phyloP scores from a whole-genome alignment of 192 early-diverging fungal species.

The Helicostylum pulchrum region DNA sequence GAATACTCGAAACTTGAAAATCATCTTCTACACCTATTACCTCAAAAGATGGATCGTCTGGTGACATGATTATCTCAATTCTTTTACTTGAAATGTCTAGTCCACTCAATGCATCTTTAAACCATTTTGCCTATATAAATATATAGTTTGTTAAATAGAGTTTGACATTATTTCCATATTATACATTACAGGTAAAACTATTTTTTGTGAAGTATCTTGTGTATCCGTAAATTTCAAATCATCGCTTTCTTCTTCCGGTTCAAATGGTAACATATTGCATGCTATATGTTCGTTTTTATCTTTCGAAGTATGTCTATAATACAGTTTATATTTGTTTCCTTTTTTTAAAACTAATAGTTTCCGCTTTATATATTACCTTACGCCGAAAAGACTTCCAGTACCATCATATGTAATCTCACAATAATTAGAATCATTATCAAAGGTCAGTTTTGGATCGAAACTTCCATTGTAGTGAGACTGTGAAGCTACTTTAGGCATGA shows the following conservation, averaged over 20 bases:
- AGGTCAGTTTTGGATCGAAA: too few relatives aligned
- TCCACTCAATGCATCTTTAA: conserved; percentile 15
- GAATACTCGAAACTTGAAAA: conserved; percentile 1
- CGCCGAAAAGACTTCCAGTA: conserved; percentile 1
- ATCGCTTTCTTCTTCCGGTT: conserved; percentile 16
- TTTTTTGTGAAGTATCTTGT: conserved; percentile 7
- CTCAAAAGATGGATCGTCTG: conserved; percentile 17
- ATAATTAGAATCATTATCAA: neutral
- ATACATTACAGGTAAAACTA: conserved; percentile 13
- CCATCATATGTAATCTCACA: conserved; percentile 24
- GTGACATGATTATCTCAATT: conserved; percentile 21
- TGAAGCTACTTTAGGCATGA: neutral
- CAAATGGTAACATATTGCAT: conserved; percentile 11
- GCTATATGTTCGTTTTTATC: conserved; percentile 1
- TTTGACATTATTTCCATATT: neutral
- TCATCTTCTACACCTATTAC: conserved; percentile 10
- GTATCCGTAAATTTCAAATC: neutral
- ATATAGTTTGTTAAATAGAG: neutral
- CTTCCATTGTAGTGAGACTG: neutral
- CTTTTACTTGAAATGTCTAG: conserved; percentile 13
- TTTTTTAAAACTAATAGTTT: neutral
- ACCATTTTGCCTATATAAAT: conserved; percentile 10
- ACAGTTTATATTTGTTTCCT: neutral
- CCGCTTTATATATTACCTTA: neutral
- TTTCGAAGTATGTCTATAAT: conserved; percentile 1